phyloP scores from a whole-genome alignment of 176 grass and related monocot species.

The Eleusine coracana region DNA sequence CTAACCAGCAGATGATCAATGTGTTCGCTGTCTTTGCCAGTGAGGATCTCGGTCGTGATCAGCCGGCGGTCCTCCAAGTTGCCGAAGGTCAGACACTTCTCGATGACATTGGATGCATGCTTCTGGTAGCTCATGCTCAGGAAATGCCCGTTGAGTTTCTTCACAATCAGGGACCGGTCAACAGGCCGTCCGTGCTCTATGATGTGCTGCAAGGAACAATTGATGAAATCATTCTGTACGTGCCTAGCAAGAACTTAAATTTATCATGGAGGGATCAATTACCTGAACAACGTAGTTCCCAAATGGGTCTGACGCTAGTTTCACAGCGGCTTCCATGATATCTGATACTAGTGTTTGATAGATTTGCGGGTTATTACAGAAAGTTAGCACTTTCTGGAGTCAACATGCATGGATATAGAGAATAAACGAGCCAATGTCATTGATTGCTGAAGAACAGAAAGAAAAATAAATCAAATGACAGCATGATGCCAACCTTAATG shows the following conservation, averaged over 20 bases:
- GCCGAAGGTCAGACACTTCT: slow-evolving; percentile 53
- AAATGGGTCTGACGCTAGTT: slow-evolving; percentile 44
- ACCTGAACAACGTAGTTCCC: slow-evolving; percentile 70
- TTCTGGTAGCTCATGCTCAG: slow-evolving; percentile 57
- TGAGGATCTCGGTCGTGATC: slow-evolving; percentile 54
- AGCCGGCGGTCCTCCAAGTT: slow-evolving; percentile 30
- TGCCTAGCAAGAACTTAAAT: too few relatives aligned
- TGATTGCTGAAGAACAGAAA: too few relatives aligned
- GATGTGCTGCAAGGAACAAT: slow-evolving; percentile 37
- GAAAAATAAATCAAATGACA: too few relatives aligned
- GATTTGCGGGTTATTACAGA: slow-evolving; percentile 43
- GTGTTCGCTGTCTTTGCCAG: not conserved
- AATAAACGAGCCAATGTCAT: not conserved
- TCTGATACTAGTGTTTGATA: slow-evolving; percentile 35
- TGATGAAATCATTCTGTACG: not conserved
- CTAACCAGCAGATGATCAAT: slow-evolving; percentile 39
- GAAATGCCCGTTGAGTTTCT: slow-evolving; percentile 35
- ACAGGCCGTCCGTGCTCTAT: slow-evolving; percentile 48
- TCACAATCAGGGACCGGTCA: slow-evolving; percentile 39
- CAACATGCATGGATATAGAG: too few relatives aligned
- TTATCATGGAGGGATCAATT: not conserved
- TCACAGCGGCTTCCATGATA: slow-evolving; percentile 35
- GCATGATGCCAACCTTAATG: slow-evolving; percentile 46
- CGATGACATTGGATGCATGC: slow-evolving; percentile 57
- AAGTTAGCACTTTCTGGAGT: slow-evolving; percentile 50